phyloP scores from a whole-genome alignment of 768 basidiomycete species.

The Dentipellis sp. region DNA sequence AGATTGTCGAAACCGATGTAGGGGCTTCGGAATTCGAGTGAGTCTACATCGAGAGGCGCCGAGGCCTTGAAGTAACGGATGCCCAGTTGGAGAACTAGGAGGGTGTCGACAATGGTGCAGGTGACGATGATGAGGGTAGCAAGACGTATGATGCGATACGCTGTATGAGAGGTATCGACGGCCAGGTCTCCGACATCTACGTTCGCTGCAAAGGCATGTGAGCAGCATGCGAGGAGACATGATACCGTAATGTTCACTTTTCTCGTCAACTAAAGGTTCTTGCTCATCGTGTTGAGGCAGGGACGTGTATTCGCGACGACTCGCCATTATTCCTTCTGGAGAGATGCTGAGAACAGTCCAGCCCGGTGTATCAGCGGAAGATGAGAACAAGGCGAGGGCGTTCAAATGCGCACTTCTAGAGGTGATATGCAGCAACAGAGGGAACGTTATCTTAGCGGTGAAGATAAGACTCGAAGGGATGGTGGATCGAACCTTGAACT shows the following conservation, averaged over 20 bases:
- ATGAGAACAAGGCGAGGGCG: too few species aligned
- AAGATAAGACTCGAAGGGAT: too few species aligned
- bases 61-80: neutral
- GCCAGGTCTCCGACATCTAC: neutral
- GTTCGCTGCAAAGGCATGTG: neutral
- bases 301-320: neutral
- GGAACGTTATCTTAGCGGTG: too few species aligned
- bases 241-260: neutral
- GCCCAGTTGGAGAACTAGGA: neutral
- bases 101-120: neutral
- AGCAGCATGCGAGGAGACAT: too few species aligned
- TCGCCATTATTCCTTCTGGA: too few species aligned
- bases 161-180: neutral
- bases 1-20: conserved; percentile 8
- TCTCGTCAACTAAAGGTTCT: neutral
- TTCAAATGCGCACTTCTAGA: too few species aligned
- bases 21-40: neutral
- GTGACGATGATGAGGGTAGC: neutral
- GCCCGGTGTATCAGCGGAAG: too few species aligned
- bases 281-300: neutral
- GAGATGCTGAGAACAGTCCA: too few species aligned
- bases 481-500: too few species aligned
- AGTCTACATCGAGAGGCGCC: neutral
- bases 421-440: too few species aligned
- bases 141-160: neutral